These are phyloP conservation scores for Hypoxylon sp. DNA, from an alignment of 2,329 filamentous ascomycete genomes.

Conservation along the genomic window DNA sequence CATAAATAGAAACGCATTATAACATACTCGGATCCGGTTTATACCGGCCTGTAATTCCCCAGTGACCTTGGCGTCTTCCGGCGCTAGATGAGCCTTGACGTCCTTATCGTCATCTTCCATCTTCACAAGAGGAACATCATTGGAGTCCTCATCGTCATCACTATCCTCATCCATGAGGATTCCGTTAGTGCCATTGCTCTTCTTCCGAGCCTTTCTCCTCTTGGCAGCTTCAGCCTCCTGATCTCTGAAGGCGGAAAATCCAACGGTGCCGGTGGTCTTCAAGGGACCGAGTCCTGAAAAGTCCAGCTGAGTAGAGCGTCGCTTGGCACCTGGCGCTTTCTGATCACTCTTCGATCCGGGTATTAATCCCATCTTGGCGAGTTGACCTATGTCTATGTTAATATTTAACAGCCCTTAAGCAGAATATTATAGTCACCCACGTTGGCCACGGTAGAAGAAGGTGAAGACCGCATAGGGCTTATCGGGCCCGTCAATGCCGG, in stretches of 20 bases:
- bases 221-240: constrained; percentile 67
- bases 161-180: constrained; percentile 77
- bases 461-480: constrained; percentile 98
- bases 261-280: constrained; percentile 87
- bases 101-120: constrained; percentile 76
- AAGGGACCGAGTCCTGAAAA: constrained; percentile 87
- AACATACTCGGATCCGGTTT: constrained; percentile 82
- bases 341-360: constrained; percentile 75
- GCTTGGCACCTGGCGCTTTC: constrained; percentile 73
- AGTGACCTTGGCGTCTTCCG: constrained; percentile 79
- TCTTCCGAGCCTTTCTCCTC: constrained; percentile 72
- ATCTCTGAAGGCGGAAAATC: constrained; percentile 90
- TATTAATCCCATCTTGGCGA: constrained; percentile 95
- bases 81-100: constrained; percentile 69
- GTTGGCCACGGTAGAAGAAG: constrained; percentile 95
- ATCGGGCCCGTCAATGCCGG: constrained; percentile 94
- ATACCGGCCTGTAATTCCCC: constrained; percentile 85
- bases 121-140: constrained; percentile 75
- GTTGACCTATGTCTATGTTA: constrained; percentile 74
- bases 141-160: constrained; percentile 80
- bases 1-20: constrained; percentile 14
- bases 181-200: constrained; percentile 69
- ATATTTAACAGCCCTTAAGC: constrained; percentile 26
- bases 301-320: constrained; percentile 85
- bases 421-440: constrained; percentile 67